phyloP scores from a whole-genome alignment of 352 stramenopile genomes.

The Globisporangium iwayamae region DNA sequence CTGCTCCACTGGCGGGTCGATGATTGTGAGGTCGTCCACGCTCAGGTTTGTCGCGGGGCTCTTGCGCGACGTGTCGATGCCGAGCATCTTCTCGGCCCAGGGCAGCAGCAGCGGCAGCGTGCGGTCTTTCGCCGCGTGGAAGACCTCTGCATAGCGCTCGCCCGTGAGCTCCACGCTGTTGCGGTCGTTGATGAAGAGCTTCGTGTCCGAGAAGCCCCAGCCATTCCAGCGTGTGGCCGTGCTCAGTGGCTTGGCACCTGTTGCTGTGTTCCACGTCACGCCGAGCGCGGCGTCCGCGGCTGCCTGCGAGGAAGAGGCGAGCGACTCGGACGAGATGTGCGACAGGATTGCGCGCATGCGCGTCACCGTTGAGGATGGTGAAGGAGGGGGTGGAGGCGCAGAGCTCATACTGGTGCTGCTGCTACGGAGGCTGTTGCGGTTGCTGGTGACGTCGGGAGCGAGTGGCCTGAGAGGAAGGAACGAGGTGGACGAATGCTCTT shows the following conservation, averaged over 20 bases:
- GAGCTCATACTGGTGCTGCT: not conserved
- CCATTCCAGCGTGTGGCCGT: slow-evolving; percentile 63
- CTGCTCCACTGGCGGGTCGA: slow-evolving; percentile 12
- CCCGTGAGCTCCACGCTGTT: slow-evolving; percentile 60
- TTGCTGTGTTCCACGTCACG: slow-evolving; percentile 7
- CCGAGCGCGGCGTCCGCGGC: not conserved
- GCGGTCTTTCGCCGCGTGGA: slow-evolving; percentile 35
- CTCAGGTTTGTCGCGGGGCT: slow-evolving; percentile 31
- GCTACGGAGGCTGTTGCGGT: not conserved
- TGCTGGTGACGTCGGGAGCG: not conserved
- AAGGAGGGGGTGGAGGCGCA: not conserved
- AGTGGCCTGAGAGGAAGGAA: not conserved
- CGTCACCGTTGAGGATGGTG: slow-evolving; percentile 23
- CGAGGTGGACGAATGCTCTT: not conserved
- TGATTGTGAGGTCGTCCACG: slow-evolving; percentile 27
- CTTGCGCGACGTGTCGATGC: slow-evolving; percentile 36
- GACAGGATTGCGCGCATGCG: slow-evolving; percentile 52
- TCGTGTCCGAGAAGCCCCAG: slow-evolving; percentile 71
- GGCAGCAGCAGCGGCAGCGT: slow-evolving; percentile 47
- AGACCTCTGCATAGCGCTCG: slow-evolving; percentile 59
- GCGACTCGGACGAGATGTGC: slow-evolving; percentile 25
- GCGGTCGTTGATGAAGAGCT: slow-evolving; percentile 56
- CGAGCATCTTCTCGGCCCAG: slow-evolving; percentile 57
- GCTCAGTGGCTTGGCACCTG: slow-evolving; percentile 14
- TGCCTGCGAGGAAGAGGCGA: not conserved